These are phyloP conservation scores for Silene coronaria DNA, from an alignment of 179 eudicot genomes.

Conservation along the genomic window DNA sequence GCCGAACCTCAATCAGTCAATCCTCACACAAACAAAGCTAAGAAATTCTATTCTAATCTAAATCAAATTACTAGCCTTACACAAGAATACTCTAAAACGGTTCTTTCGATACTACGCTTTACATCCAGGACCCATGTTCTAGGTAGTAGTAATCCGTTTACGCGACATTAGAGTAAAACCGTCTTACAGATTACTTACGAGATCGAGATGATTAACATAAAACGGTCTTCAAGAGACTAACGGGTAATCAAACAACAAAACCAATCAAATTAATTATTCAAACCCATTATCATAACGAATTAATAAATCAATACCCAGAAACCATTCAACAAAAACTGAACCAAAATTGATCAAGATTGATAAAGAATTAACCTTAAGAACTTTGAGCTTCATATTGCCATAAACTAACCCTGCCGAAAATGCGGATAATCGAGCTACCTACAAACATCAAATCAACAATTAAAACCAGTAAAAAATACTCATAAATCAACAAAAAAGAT, in stretches of 20 bases:
- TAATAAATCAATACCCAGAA: background rate
- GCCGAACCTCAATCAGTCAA: background rate
- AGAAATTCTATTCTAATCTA: too few species aligned
- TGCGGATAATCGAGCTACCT: constrained; percentile 78
- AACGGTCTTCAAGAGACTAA: too few species aligned
- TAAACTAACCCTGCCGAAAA: constrained; percentile 60
- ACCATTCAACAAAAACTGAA: background rate
- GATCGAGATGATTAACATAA: too few species aligned
- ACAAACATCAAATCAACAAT: constrained; percentile 6
- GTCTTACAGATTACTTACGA: too few species aligned
- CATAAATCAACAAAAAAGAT: background rate
- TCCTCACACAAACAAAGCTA: background rate
- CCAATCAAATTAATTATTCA: background rate
- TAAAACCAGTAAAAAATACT: background rate
- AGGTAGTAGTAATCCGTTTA: too few species aligned
- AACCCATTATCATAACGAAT: background rate
- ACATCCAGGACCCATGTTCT: too few species aligned
- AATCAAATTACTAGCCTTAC: background rate
- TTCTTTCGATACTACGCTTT: too few species aligned
- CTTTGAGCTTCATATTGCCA: constrained; percentile 73
- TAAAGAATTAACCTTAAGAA: constrained; percentile 47
- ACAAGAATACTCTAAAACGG: background rate
- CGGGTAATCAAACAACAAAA: background rate
- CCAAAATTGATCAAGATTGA: background rate
- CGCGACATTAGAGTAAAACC: background rate